Conservation (phyloP, 129 eudicot genomes). For the sunflower (Helianthus annuus) region HanXRQr2.0-SUNRISE NC_035434.2:149594281-149594780, state of each 20-base stretch:
- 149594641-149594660: conserved; percentile 78
- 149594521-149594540: conserved; percentile 46
- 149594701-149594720: conserved; percentile 38
- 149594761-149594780: conserved; percentile 74
- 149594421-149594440: conserved; percentile 66
- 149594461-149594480: conserved; percentile 83
- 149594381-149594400: conserved; percentile 46
- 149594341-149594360: conserved; percentile 85
- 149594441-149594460: conserved; percentile 69
- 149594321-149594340: conserved; percentile 84
- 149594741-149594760: conserved; percentile 73
- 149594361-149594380: conserved; percentile 72
- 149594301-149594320: conserved; percentile 69
- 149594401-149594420: conserved; percentile 24
- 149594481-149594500: conserved; percentile 68
- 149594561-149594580: conserved; percentile 54
- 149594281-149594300: conserved; percentile 96
- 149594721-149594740: conserved; percentile 50
- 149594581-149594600: conserved; percentile 36
- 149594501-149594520: conserved; percentile 72
- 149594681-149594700: conserved; percentile 63
- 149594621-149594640: conserved; percentile 71
- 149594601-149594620: conserved; percentile 69
- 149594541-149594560: conserved; percentile 70
- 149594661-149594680: conserved; percentile 79